Base-by-base conservation (phyloP, 2,329 filamentous ascomycete genomes). In the Coniochaeta sp. region DNA sequence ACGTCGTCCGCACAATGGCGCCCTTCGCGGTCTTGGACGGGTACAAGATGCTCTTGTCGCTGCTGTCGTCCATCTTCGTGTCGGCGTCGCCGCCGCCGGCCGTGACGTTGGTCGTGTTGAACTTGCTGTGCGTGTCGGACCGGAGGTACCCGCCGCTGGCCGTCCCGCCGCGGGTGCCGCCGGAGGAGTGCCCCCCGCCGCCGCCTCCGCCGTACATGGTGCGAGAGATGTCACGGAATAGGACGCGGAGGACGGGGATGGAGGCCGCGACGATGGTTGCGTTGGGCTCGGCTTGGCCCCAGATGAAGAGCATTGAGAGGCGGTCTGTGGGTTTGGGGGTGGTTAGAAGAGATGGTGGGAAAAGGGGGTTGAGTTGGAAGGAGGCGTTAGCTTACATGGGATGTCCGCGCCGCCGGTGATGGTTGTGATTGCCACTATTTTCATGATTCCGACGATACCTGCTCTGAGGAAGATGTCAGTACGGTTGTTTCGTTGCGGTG, bases 61-160 rank as follows among this genome's bases (percentile, higher is more conserved):
- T 55, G 42, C 47, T 35, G 33, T 55, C 48, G 48, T 53, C 51
- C 12, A 35, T 22, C 52, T 61, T 57, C 6, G 62, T 60, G 22
- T 66, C 57, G n/a, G n/a, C n/a, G n/a, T n/a, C n/a, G n/a, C n/a
- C n/a, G n/a, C n/a, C n/a, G 26, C 58, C 58, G 8, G 58, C 53
- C 13, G 63, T 64, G 40, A 64, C 63, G 32, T 60, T 55, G 10
- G 62, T 55, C 50, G 64, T 64, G 53, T 50, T 48, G 45, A 53
- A 52, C n/a, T 27, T 48, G 24, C 45, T 49, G 13, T 52, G 30
- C 14, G 22, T 13, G 45, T 35, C 45, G 42, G 50, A 52, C n/a
- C 46, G 45, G 45, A 52, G 20, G 22, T 52, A 52, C n/a, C n/a
- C n/a, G n/a, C 35, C 38, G 28, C 48, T 51, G 16, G 31, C 24